Base-by-base conservation (phyloP, 176 grass and related monocot genomes). In the Tillandsia leiboldiana region DNA sequence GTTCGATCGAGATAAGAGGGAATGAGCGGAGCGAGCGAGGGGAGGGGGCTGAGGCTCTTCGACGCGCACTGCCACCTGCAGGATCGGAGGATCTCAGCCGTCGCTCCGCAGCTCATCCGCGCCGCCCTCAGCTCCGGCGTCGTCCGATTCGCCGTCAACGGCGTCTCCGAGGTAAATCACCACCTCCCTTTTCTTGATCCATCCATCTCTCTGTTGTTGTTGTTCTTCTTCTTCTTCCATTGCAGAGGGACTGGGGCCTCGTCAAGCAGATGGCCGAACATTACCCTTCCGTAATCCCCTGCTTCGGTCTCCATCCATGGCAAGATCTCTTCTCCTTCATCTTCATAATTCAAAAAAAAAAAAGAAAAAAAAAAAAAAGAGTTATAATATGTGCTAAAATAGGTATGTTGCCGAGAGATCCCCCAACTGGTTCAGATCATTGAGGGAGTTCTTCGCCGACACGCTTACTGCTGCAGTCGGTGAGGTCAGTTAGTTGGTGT, bases 11-110 rank as follows among this genome's bases (percentile, higher is more conserved):
- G 53, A 18, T 8, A 10, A 10, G 17, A 20, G 48, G 27, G 26
- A 66, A 10, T 13, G 53, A 50, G 71, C n/a, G 51, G 50, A 27
- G 61, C 6, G n/a, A 2, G 63, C 27, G 63, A 73, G 14, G 24
- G 57, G n/a, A 66, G 51, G 59, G 11, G 51, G 51, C 61, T 83
- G 20, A 85, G 63, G 59, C 57, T 92, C 59, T 96, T 96, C 79
- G 83, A 96, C 63, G 92, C 78, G 12, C 92, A 96, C 83, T 96
- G 88, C 81, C 92, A 91, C 78, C 92, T 96, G 53, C 88, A 91
- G 72, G 88, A 96, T 33, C 72, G 68, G n/a, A 82, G 88, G 64
- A 66, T 96, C 70, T 64, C 67, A n/a, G 57, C 73, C 53, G 71
- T 68, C 2, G 86, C 81, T 33, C 86, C 86, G 5, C 56, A 70